phyloP scores from a whole-genome alignment of 805 yeast species.

The Kazachstania bromeliacearum region DNA sequence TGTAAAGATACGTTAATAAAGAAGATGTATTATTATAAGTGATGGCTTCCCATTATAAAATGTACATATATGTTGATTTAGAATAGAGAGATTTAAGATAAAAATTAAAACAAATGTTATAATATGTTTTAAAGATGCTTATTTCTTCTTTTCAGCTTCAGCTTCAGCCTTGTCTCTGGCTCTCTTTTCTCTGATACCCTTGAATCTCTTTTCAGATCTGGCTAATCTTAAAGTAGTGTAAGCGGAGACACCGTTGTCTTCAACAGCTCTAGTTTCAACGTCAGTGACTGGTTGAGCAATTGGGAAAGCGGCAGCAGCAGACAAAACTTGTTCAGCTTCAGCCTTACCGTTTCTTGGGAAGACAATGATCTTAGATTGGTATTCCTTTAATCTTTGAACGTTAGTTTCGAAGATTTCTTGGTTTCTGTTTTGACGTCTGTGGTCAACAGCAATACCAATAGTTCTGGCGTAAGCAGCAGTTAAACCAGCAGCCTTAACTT shows the following conservation, averaged over 20 bases:
- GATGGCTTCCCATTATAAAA: slow-evolving; percentile 29
- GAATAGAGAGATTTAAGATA: slow-evolving; percentile 10
- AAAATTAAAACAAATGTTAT: slow-evolving; percentile 3
- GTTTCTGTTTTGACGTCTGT: slow-evolving; percentile 98
- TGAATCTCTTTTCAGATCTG: slow-evolving; percentile 85
- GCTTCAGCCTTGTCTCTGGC: slow-evolving; percentile 96
- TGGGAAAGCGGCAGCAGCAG: slow-evolving; percentile 81
- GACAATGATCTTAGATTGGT: slow-evolving; percentile 89
- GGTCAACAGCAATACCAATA: slow-evolving; percentile 97
- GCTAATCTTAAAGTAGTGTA: slow-evolving; percentile 92
- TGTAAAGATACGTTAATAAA: slow-evolving; percentile 1
- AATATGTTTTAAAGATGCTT: slow-evolving; percentile 18
- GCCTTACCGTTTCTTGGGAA: slow-evolving; percentile 88
- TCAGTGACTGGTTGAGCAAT: slow-evolving; percentile 68
- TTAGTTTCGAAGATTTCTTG: slow-evolving; percentile 89
- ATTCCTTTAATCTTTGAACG: slow-evolving; percentile 93
- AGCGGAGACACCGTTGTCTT: slow-evolving; percentile 66
- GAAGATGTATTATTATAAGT: slow-evolving; percentile 20
- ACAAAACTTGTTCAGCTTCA: slow-evolving; percentile 67
- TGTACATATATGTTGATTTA: slow-evolving; percentile 23
- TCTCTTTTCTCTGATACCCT: slow-evolving; percentile 96
- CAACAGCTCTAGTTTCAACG: slow-evolving; percentile 80
- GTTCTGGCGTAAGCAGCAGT: slow-evolving; percentile 94
- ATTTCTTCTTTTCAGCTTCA: slow-evolving; percentile 98
- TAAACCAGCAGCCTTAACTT: slow-evolving; percentile 95